Evolutionary conservation across 176 grass and related monocot species (phyloP).

Genomic region (Lolium perenne): DNA sequence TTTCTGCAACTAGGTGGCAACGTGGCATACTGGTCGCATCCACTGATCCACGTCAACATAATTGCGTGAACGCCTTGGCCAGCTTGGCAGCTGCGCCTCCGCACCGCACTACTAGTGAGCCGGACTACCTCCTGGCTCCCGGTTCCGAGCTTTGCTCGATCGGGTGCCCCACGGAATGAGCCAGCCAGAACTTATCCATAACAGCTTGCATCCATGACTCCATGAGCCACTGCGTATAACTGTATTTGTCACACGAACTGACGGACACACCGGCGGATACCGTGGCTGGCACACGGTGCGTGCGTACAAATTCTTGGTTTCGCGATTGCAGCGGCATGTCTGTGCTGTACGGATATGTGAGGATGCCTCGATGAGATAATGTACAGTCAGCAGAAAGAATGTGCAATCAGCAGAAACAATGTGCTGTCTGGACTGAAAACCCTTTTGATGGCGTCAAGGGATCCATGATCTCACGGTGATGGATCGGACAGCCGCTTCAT

Average conservation of each 20-base stretch:
- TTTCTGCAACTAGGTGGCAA: too few species aligned
- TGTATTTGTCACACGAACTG: background rate
- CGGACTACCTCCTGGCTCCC: background rate
- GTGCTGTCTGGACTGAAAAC: background rate
- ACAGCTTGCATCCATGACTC: background rate
- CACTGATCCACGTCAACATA: too few species aligned
- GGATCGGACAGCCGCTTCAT: background rate
- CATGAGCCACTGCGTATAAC: background rate
- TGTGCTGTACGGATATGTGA: too few species aligned
- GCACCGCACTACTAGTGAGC: too few species aligned
- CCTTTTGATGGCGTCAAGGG: background rate
- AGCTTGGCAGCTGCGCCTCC: too few species aligned
- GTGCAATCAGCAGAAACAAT: background rate
- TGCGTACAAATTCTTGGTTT: background rate
- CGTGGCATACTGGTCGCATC: too few species aligned
- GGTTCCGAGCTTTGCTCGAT: background rate
- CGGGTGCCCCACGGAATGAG: background rate
- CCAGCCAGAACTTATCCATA: background rate
- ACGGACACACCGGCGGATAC: too few species aligned
- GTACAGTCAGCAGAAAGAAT: background rate
- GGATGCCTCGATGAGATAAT: background rate
- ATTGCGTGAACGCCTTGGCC: too few species aligned
- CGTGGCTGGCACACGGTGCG: background rate
- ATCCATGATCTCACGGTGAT: background rate
- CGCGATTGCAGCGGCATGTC: background rate